These are phyloP conservation scores for Aspergillus amoenus DNA, from an alignment of 2,329 filamentous ascomycete species.

Conservation along the genomic window DNA sequence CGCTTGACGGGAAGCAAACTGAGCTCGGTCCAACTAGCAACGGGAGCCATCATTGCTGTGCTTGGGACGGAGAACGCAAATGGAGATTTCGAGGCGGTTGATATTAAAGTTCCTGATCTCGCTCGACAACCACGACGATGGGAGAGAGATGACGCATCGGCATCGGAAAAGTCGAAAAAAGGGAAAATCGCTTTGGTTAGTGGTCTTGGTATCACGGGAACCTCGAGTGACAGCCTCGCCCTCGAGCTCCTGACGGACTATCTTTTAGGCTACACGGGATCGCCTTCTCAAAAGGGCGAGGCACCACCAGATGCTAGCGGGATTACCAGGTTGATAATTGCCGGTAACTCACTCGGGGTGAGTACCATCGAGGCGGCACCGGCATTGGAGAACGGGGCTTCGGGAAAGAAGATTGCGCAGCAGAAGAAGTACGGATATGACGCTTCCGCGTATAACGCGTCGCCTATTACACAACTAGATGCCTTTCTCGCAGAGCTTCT, in stretches of 20 bases:
- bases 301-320: conserved; percentile 45
- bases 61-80: conserved; percentile 90
- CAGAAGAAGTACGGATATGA: conserved; percentile 94
- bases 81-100: conserved; percentile 89
- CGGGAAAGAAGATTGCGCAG: conserved; percentile 46
- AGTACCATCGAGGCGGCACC: conserved; percentile 26
- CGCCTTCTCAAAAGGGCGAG: conserved; percentile 50
- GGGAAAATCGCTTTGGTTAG: conserved; percentile 85
- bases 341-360: conserved; percentile 76
- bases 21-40: conserved; percentile 71
- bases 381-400: conserved; percentile 23
- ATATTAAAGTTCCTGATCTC: conserved; percentile 84
- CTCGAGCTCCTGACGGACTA: conserved; percentile 81
- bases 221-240: conserved; percentile 70
- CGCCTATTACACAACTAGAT: conserved; percentile 81
- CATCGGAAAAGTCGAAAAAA: conserved; percentile 32
- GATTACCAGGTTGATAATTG: conserved; percentile 85
- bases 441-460: conserved; percentile 78
- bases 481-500: conserved; percentile 77
- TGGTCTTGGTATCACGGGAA: conserved; percentile 78
- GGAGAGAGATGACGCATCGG: conserved; percentile 55
- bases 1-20: conserved; percentile 72
- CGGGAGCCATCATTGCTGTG: conserved; percentile 89
- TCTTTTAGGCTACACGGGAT: conserved; percentile 76
- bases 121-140: conserved; percentile 79